Evolutionary conservation across 257 asterid species (phyloP), one percentile per base, ranked within the genome.

Genomic region (Avicennia marina): DNA sequence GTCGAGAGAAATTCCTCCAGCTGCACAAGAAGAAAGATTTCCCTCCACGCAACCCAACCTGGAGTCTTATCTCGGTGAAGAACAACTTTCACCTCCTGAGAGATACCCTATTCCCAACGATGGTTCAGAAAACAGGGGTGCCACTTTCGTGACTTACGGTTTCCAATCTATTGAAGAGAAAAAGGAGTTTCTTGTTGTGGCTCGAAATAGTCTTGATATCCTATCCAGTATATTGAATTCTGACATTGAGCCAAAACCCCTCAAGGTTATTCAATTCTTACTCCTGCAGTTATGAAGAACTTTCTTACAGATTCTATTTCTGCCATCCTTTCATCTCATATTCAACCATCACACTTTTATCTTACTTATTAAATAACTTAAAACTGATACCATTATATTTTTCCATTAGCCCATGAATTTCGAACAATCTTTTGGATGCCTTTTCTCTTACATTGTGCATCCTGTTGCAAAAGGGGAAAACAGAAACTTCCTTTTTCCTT

Each of bases 141-240:
- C 67, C 16, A 32, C 71, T 58, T 78, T 69, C 62, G 21, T 56
- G 56, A 55, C 61, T 52, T 85, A 73, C 24, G 67, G 67, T 32
- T 65, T 80, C 58, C 90, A 71, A 72, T 75, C 94, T 10, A 60
- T 40, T 38, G 94, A 80, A 75, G 85, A 80, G 68, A 86, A 82
- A 56, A 84, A 80, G 50, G 96, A 86, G 73, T 75, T 66, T 73
- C 90, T 90, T 22, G 72, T 74, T 41, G 77, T 78, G 40, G 77
- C 90, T 63, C 90, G 95, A 41, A 86, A 86, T 75, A 80, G 85
- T 60, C 86, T 86, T 17, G 97, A 90, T 53, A 63, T 90, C 36
- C 81, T 90, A 62, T 84, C 88, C 70, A 84, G 95, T 80, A 86
- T 90, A 73, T 64, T 90, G 76, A 84, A 75, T 68, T 76, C 93